Percentiles rank a stretch among this genome's conserved stretches.
These are phyloP conservation scores for Phaeophleospora eucalypticola DNA, from an alignment of 2,329 filamentous ascomycete genomes.

Conservation along the genomic window DNA sequence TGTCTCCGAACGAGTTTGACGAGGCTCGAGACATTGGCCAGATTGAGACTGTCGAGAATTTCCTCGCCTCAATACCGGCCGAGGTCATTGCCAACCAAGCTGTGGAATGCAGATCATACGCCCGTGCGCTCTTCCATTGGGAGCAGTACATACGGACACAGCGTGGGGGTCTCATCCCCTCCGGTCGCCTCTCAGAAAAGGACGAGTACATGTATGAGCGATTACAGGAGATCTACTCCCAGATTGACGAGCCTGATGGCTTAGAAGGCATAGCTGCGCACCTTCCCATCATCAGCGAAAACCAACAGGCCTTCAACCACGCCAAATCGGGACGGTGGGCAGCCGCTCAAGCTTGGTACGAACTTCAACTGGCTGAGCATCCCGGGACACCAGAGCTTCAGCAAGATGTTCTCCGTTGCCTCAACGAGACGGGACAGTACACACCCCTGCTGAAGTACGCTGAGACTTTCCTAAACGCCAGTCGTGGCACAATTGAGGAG, in stretches of 20 bases:
- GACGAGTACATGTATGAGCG: conserved; percentile 52
- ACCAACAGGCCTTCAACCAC: conserved; percentile 90
- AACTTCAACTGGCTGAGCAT: conserved; percentile 76
- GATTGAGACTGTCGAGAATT: conserved; percentile 64
- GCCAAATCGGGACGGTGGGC: conserved; percentile 90
- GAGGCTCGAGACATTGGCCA: conserved; percentile 51
- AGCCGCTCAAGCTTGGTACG: conserved; percentile 95
- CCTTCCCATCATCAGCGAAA: conserved; percentile 79
- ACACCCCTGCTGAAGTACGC: conserved; percentile 70
- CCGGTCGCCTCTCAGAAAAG: conserved; percentile 39
- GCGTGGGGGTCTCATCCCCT: conserved; percentile 37
- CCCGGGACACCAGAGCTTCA: conserved; percentile 75
- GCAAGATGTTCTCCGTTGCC: conserved; percentile 75
- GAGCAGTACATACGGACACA: conserved; percentile 76
- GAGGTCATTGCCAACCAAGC: conserved; percentile 76
- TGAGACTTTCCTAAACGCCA: conserved; percentile 59
- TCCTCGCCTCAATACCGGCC: conserved; percentile 66
- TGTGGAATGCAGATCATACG: conserved; percentile 89
- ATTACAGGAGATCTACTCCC: conserved; percentile 89
- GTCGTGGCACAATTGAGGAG: conserved; percentile 6
- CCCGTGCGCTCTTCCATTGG: conserved; percentile 87
- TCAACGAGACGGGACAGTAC: conserved; percentile 94
- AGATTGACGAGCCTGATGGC: conserved; percentile 96
- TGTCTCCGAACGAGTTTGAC: conserved; percentile 45
- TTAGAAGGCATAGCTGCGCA: conserved; percentile 91